Percentiles rank a stretch among this genome's conserved stretches.
Conservation (phyloP, 225 moss, liverwort and hornwort species). For the Polytrichum formosum region DNA sequence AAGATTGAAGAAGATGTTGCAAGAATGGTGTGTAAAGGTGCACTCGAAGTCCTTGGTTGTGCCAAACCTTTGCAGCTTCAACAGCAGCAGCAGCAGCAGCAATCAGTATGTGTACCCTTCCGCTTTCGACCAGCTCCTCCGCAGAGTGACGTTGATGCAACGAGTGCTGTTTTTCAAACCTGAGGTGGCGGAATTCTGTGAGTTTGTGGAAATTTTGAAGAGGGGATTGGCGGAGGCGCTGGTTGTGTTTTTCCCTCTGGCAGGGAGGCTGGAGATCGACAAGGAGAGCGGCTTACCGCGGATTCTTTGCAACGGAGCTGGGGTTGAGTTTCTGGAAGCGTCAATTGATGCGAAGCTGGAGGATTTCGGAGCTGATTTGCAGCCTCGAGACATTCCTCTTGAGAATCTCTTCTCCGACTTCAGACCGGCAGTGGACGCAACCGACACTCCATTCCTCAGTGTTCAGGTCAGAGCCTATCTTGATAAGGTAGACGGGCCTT, state of each 20-base stretch:
- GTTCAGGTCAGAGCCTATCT: neutral
- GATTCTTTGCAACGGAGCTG: constrained; percentile 1
- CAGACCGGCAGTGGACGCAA: neutral
- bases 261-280: neutral
- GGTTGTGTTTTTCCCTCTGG: neutral
- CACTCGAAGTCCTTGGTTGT: neutral
- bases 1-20: neutral
- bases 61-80: neutral
- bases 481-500: too few relatives aligned
- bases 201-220: neutral
- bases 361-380: neutral
- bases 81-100: neutral
- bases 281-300: neutral
- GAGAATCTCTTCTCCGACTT: neutral
- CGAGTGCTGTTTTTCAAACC: neutral
- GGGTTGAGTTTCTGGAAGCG: neutral
- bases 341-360: neutral
- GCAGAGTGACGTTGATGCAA: neutral
- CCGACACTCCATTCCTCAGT: neutral
- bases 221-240: neutral
- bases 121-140: neutral
- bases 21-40: neutral
- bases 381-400: neutral
- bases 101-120: neutral
- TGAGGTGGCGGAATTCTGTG: neutral